These are phyloP conservation scores for Boletellus emodensis DNA, from an alignment of 768 basidiomycete species.

Conservation along the genomic window DNA sequence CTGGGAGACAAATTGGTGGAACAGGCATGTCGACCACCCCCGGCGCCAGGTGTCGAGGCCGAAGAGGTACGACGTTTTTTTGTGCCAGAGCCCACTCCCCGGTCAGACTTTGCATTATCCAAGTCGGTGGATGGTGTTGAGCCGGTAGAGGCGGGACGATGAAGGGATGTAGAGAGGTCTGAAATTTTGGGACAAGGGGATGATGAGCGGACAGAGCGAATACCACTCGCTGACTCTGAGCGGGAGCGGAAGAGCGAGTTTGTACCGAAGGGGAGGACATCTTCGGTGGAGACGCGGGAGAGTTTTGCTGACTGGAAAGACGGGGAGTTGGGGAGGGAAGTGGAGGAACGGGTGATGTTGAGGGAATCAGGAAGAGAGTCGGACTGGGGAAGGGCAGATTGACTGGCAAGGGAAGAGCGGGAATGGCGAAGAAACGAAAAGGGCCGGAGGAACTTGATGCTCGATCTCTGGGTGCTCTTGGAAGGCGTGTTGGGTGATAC, in stretches of 20 bases:
- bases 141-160: constrained; percentile 21
- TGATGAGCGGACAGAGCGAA: constrained; percentile 2
- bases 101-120: constrained; percentile 1
- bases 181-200: constrained; percentile 16
- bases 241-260: constrained; percentile 30
- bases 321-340: constrained; percentile 16
- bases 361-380: constrained; percentile 13
- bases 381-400: constrained; percentile 5
- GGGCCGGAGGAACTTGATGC: constrained; percentile 19
- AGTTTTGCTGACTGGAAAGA: constrained; percentile 6
- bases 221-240: constrained; percentile 11
- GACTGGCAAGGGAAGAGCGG: constrained; percentile 9
- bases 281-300: constrained; percentile 26
- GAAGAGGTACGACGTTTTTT: constrained; percentile 26
- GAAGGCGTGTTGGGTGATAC: neutral
- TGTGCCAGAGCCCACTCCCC: constrained; percentile 1
- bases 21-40: constrained; percentile 28
- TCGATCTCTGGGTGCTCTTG: constrained; percentile 4
- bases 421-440: constrained; percentile 19
- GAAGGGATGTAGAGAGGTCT: constrained; percentile 3
- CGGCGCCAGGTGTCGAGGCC: constrained; percentile 18
- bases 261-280: constrained; percentile 28
- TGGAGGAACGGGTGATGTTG: constrained; percentile 6
- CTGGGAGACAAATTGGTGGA: constrained; percentile 5
- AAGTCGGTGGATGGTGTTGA: constrained; percentile 6